Evolutionary conservation across 2,329 filamentous ascomycete species (phyloP), one percentile per base, ranked within the genome.

Genomic region (Penicillium freii): DNA sequence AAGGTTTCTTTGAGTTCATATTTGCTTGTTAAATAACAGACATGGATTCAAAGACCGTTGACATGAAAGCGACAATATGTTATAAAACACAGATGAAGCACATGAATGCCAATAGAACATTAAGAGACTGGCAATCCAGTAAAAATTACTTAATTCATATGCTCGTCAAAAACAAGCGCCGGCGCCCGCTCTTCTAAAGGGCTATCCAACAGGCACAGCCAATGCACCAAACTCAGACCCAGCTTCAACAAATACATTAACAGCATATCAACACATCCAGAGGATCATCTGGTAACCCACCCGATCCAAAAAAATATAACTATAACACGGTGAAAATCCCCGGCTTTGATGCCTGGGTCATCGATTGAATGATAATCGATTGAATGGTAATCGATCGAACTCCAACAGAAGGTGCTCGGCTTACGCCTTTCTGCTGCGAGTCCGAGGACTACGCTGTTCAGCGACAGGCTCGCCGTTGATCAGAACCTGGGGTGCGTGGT

Each of bases 401-500:
- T 34, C n/a, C 8, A 19, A 19, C 17, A 13, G 7, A 31, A 31
- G 36, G 21, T 3, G 3, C 11, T 29, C 6, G 13, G 4, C 21
- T 58, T 47, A 65, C 5, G 61, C 65, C 56, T 70, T 69, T 39
- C 63, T 61, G 56, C 69, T 68, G 45, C 67, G 67, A 4, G 69
- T 63, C 10, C 66, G 58, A 19, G 64, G 66, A 36, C 60, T 56
- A 31, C 63, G 62, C 49, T 66, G 56, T 36, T 70, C 69, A 36
- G 58, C 25, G 33, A 73, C 65, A 21, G 73, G 73, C 50, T 74
- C 60, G 6, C 76, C 76, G 49, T 78, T 78, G 36, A 78, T 44
- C 25, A 74, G 65, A 25, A 77, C 70, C 54, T 72, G 66, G 10
- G 73, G 72, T 2, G 71, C 60, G 33, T 69, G 56, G 62, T 71